These are phyloP conservation scores for Tuber brumale DNA, from an alignment of 495 filamentous ascomycete genomes.

Conservation along the genomic window DNA sequence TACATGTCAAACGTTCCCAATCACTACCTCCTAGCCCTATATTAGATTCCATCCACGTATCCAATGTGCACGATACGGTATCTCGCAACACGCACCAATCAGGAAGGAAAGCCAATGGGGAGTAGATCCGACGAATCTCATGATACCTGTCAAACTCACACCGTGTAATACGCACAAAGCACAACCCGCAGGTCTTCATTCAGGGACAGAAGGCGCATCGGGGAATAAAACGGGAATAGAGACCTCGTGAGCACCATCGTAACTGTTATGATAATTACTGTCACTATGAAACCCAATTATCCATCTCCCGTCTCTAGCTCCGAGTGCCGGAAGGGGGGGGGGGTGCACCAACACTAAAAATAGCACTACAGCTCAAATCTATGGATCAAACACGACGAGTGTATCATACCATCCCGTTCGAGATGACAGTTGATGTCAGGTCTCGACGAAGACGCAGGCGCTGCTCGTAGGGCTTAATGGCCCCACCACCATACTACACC, in stretches of 20 bases:
- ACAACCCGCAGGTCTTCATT: neutral
- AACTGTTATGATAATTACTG: neutral
- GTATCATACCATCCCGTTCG: neutral
- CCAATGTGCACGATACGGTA: neutral
- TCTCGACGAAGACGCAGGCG: neutral
- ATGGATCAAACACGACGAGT: neutral
- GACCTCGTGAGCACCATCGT: neutral
- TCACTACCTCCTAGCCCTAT: neutral
- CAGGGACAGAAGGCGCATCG: neutral
- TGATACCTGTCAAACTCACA: neutral
- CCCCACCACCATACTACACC: neutral
- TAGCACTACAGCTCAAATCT: neutral
- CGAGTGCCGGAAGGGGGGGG: neutral
- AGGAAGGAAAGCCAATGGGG: neutral
- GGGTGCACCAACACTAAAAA: neutral
- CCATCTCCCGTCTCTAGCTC: neutral
- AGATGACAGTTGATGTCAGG: neutral
- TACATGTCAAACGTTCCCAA: neutral
- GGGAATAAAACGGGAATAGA: neutral
- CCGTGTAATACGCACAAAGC: neutral
- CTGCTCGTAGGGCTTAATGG: neutral
- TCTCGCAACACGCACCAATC: neutral
- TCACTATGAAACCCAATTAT: neutral
- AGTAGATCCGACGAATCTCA: neutral
- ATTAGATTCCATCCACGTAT: neutral